Conservation (phyloP, 352 stramenopile genomes). For the Pythium dissotocum region DNA sequence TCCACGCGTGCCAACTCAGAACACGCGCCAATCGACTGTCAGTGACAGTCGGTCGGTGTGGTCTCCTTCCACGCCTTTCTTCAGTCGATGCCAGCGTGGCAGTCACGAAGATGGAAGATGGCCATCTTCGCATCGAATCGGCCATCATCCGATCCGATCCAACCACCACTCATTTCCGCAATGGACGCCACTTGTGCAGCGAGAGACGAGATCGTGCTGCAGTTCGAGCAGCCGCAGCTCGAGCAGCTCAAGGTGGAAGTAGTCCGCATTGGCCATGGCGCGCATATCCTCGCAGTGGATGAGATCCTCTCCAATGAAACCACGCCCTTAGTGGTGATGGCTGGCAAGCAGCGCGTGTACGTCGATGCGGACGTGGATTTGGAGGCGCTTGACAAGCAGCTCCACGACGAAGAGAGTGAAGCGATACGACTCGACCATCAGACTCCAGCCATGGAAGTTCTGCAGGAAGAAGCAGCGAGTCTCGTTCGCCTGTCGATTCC, state of each 20-base stretch:
- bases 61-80: not conserved
- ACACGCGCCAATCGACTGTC: not conserved
- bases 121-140: no score
- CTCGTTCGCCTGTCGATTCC: constrained; percentile 19
- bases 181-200: not conserved
- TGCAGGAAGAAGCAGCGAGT: constrained; percentile 8
- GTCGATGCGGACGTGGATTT: constrained; percentile 7
- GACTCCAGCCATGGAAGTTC: constrained; percentile 1
- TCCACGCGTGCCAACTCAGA: not conserved
- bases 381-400: not conserved
- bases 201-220: not conserved
- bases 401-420: constrained; percentile 3
- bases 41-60: no score
- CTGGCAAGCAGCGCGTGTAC: not conserved
- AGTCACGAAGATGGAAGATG: not conserved
- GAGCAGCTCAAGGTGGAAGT: not conserved
- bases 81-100: not conserved
- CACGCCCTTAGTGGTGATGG: constrained; percentile 7
- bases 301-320: not conserved
- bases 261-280: not conserved
- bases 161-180: not conserved
- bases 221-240: not conserved
- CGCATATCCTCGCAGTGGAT: not conserved
- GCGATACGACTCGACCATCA: not conserved
- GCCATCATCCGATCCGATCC: no score